Evolutionary conservation across 345 rosid species (phyloP).

Genomic region (Eucalyptus globulus): DNA sequence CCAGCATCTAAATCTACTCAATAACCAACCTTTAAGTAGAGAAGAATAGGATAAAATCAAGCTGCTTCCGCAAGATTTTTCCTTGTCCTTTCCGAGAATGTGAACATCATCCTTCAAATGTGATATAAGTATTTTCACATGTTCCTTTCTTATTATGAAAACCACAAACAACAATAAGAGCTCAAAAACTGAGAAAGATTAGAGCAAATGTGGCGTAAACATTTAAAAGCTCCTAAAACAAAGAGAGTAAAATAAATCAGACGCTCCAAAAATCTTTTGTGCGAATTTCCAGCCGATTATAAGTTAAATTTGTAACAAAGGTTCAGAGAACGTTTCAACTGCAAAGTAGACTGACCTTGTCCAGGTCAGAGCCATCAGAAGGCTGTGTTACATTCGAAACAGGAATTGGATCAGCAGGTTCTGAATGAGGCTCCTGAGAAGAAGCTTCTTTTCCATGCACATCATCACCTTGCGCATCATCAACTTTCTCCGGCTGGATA

Average conservation of each 20-base stretch:
- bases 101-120: neutral
- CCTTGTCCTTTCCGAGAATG: neutral
- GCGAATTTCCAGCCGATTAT: neutral
- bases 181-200: neutral
- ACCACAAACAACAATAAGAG: neutral
- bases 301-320: neutral
- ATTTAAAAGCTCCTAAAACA: neutral
- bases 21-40: neutral
- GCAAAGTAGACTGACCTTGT: constrained; percentile 15
- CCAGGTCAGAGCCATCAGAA: constrained; percentile 4
- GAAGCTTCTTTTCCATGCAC: constrained; percentile 10
- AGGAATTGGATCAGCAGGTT: constrained; percentile 12
- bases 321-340: neutral
- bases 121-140: neutral
- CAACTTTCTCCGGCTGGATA: constrained; percentile 5
- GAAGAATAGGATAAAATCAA: neutral
- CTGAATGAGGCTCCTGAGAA: constrained; percentile 4
- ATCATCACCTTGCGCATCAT: constrained; percentile 9
- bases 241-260: neutral
- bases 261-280: neutral
- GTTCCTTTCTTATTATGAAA: neutral
- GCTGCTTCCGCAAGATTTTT: neutral
- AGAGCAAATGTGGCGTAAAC: neutral
- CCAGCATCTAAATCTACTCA: neutral
- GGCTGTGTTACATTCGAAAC: constrained; percentile 5